Base-by-base conservation (phyloP, 2,329 filamentous ascomycete genomes). In the Penicillium freii region DNA sequence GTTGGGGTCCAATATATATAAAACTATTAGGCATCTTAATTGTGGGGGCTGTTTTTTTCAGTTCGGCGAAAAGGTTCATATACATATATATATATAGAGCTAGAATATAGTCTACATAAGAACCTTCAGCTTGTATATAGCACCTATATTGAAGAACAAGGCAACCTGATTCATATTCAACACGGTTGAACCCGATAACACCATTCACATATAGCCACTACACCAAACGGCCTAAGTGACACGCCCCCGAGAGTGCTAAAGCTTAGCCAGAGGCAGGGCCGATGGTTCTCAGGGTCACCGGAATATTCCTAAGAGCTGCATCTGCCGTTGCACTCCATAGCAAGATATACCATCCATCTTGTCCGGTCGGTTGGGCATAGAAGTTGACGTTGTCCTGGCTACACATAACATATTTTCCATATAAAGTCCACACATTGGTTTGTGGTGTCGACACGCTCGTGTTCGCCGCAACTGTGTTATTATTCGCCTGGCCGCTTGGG, bases 401-500 rank as follows among this genome's bases (percentile, higher is more conserved):
- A 2, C 44, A 25, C 23, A 58, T 21, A 23, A 58, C 51, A 46
- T 31, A 49, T 27, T 40, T 58, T 21, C 56, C 56, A 46, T 58
- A 55, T 4, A 50, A 45, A 17, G 36, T 38, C 56, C 56, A 58
- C 11, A 50, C 56, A 13, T 58, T 33, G 17, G 51, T 58, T 15
- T 31, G 36, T 42, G 36, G 48, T 40, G 36, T 1, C 3, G 21
- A 25, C 5, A n/a, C 7, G 17, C 2, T 27, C 11, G 48, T 25
- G 33, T 36, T 48, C 2, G 15, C 2, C 6, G 19, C 31, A 29
- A 23, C 19, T 48, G 46, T 23, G 3, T 42, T 23, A 6, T 27
- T 51, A 17, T 23, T 31, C 31, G 25, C 2, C 36, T 39, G 17
- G 6, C 33, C 21, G 2, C 15, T 40, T n/a, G 36, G n/a, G n/a